Conservation (phyloP, 192 early-diverging fungal species). For the Umbelopsis vinacea region DNA sequence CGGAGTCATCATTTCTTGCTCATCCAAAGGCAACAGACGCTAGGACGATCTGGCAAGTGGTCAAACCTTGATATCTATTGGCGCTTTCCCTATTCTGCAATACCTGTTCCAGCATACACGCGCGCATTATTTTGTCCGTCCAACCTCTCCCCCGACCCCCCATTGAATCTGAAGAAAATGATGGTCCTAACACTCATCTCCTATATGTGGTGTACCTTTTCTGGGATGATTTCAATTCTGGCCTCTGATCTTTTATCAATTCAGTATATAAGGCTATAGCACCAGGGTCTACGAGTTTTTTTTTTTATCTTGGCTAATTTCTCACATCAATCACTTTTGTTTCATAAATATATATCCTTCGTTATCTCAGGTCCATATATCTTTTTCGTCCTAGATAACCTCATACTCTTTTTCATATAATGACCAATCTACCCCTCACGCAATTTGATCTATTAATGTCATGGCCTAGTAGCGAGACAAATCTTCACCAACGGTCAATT, state of each 20-base stretch:
- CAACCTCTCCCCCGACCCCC: no score
- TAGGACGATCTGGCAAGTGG: no score
- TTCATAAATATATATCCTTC: neutral
- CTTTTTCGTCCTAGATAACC: neutral
- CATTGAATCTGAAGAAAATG: no score
- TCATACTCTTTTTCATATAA: neutral
- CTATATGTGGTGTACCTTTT: conserved; percentile 6
- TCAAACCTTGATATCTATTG: conserved; percentile 1
- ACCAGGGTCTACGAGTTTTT: conserved; percentile 1
- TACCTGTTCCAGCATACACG: neutral
- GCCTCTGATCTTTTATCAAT: conserved; percentile 17
- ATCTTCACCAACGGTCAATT: neutral
- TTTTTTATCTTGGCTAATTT: neutral
- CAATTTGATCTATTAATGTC: conserved; percentile 9
- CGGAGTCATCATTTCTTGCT: neutral
- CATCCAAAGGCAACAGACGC: neutral
- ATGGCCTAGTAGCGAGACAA: neutral
- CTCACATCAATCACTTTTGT: neutral
- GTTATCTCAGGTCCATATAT: neutral
- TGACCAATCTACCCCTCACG: neutral
- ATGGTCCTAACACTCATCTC: neutral
- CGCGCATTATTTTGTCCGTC: no score
- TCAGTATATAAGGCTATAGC: neutral
- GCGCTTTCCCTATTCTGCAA: conserved; percentile 10
- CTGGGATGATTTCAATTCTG: conserved; percentile 20